These are phyloP conservation scores for Pseudopithomyces chartarum DNA, from an alignment of 2,329 filamentous ascomycete genomes.

Conservation along the genomic window DNA sequence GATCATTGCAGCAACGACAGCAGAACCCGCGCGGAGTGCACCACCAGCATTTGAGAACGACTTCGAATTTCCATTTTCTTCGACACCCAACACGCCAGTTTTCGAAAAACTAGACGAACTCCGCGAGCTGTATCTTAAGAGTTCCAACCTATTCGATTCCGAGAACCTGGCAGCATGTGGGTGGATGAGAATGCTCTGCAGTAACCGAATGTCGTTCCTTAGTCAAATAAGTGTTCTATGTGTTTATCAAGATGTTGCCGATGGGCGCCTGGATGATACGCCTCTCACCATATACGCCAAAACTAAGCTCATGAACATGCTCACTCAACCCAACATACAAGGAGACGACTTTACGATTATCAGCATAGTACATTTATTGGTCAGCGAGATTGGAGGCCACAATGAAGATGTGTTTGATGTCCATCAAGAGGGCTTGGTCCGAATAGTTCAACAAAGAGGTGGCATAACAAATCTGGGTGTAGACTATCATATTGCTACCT, in stretches of 20 bases:
- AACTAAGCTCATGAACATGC: constrained; percentile 31
- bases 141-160: constrained; percentile 20
- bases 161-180: constrained; percentile 29
- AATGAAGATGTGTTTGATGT: constrained; percentile 36
- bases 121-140: constrained; percentile 30
- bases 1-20: constrained; percentile 29
- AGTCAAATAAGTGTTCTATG: constrained; percentile 40
- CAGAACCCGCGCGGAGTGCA: constrained; percentile 25
- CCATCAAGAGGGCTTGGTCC: constrained; percentile 33
- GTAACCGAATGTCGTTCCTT: constrained; percentile 36
- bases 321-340: constrained; percentile 28
- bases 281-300: constrained; percentile 39
- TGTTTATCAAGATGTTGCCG: constrained; percentile 37
- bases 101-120: constrained; percentile 25
- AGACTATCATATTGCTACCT: constrained; percentile 24
- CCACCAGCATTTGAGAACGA: constrained; percentile 25
- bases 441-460: constrained; percentile 32
- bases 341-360: constrained; percentile 37
- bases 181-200: constrained; percentile 32
- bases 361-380: constrained; percentile 38
- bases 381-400: constrained; percentile 36
- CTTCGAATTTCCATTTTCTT: constrained; percentile 32
- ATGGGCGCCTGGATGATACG: constrained; percentile 35
- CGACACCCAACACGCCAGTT: neutral
- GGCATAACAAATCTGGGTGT: constrained; percentile 24